Evolutionary conservation across 2,329 filamentous ascomycete genomes (phyloP), one percentile per base, ranked within the genome.

Genomic region (Verticillium isaacii): DNA sequence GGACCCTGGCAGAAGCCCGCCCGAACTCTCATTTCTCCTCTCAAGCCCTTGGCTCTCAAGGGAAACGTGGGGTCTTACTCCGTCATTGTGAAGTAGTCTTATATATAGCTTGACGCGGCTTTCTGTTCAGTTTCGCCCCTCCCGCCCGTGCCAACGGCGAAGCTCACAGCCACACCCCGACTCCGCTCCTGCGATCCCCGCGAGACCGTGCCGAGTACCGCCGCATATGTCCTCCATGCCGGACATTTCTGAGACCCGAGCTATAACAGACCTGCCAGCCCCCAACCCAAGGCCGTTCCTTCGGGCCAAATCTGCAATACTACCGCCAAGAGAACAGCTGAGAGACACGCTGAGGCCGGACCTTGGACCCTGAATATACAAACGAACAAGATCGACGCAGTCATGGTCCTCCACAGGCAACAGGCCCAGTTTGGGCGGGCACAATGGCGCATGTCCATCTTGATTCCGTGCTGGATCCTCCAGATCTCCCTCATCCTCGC

Each of bases 361-460:
- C 45, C 45, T 50, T 25, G 45, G 45, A 50, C 45, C n/a, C 45
- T 50, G 45, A 11, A 50, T 12, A 50, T 4, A 50, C 19, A 9
- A 14, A 50, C n/a, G 19, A 50, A 8, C 11, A n/a, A 50, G 45
- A 50, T 23, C 45, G 37, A 17, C 45, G 9, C 39, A 19, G 5
- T 9, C n/a, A 75, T 77, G 68, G 77, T 74, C 56, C 76, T 72
- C 54, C 80, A 84, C 63, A 76, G 80, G 65, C 76, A 83, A 39
- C 80, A 85, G 65, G 80, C 80, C 32, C 79, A 83, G 62, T 85
- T 83, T 64, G 76, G 77, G 61, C 77, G 81, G 34, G 79, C 84
- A 17, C 74, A 75, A 69, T 86, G 84, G 84, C 76, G 77, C 60
- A 73, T 78, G 61, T 67, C 67, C 56, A 59, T 85, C 4, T 71